These are phyloP conservation scores for Suhomyces guaymorum DNA, from an alignment of 1,139 yeast species.

Conservation along the genomic window DNA sequence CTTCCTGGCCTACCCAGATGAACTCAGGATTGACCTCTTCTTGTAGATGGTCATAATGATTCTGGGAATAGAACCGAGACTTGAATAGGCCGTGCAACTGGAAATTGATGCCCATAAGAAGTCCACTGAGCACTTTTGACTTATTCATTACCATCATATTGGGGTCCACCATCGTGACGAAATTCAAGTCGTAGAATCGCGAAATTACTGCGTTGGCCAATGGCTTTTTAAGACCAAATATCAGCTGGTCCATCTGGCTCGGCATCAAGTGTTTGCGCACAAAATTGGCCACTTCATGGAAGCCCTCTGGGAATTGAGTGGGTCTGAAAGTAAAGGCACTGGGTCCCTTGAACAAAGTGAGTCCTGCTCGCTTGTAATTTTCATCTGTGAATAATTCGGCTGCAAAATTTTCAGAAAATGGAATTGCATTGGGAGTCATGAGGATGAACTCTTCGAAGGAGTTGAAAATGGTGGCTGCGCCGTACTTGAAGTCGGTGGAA, in stretches of 20 bases:
- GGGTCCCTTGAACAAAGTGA: constrained; percentile 29
- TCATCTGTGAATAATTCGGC: constrained; percentile 20
- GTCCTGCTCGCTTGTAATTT: constrained; percentile 26
- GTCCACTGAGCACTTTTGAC: constrained; percentile 28
- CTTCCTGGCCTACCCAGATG: constrained; percentile 39
- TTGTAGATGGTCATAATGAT: constrained; percentile 1
- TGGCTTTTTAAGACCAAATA: constrained; percentile 22
- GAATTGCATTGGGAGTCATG: constrained; percentile 29
- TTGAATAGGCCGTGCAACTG: constrained; percentile 28
- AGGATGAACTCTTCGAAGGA: constrained; percentile 35
- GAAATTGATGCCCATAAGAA: constrained; percentile 29
- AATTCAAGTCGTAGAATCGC: constrained; percentile 26
- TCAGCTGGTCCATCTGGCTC: constrained; percentile 19
- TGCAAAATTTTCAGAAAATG: constrained; percentile 23
- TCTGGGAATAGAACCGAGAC: constrained; percentile 21
- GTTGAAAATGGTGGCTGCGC: constrained; percentile 31
- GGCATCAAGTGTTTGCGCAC: constrained; percentile 29
- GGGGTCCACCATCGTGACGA: constrained; percentile 31
- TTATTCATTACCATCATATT: constrained; percentile 33
- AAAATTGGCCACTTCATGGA: constrained; percentile 31
- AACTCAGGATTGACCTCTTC: constrained; percentile 25
- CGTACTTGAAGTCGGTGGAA: constrained; percentile 22
- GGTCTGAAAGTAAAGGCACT: constrained; percentile 24
- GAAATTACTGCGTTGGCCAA: constrained; percentile 15
- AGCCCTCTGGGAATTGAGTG: constrained; percentile 29